Base-by-base conservation (phyloP, 2,329 filamentous ascomycete genomes). In the Mycocentrospora acerina region DNA sequence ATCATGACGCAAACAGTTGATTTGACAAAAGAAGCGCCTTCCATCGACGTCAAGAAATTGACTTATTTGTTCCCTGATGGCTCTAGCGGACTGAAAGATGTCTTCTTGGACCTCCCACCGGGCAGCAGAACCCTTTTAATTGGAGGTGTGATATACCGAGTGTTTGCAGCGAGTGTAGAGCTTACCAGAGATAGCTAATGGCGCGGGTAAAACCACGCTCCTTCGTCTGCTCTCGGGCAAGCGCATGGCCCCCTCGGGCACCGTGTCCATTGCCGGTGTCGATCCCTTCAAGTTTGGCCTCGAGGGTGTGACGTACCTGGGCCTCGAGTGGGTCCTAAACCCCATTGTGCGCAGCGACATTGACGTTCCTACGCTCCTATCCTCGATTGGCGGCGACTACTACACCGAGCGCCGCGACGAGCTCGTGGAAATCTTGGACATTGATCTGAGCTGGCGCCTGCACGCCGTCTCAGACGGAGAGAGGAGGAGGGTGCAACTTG, bases 281-380 rank as follows among this genome's bases (percentile, higher is more conserved):
- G 93, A 98, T 69, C 93, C 93, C 7, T 98, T 98, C 80, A 86
- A 88, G 67, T 80, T 90, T 24, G 82, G 85, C 9, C 81, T 96
- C 18, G 88, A 95, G 70, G 93, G 93, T 46, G 91, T 98, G 22
- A 97, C 91, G 15, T 98, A 98, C 69, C 85, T 98, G 7, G 93
- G 93, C 1, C 81, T 96, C 1, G 93, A 98, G 75, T 98, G 93
- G 93, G 93, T 97, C 3, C 80, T 98, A 8, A 97, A 97, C 74
- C 88, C 88, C 32, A 95, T 97, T 58, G 93, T 97, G 32, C 86
- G 91, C 35, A 94, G 86, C 19, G 93, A 98, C 69, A 95, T 98
- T 54, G 89, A 88, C 42, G 91, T 98, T 3, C 80, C 79, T 3
- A 90, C 94, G 51, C 81, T 98, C 5, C 81, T 98, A 17, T 74